Base-by-base conservation (phyloP, 106 monocot genomes). In the Acorus calamus region DNA sequence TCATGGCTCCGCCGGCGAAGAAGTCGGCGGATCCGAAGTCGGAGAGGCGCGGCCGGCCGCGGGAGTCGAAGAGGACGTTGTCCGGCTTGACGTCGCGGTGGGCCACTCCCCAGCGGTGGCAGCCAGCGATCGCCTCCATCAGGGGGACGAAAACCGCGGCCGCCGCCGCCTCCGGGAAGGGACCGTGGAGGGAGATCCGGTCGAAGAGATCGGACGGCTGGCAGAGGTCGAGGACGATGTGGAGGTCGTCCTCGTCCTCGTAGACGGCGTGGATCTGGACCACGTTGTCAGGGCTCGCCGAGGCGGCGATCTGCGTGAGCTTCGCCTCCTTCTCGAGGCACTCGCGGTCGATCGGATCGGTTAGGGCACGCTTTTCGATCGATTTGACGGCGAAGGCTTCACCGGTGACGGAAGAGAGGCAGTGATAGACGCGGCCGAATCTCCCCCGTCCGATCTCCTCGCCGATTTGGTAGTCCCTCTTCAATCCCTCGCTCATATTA, bases 31-130 rank as follows among this genome's bases (percentile, higher is more conserved):
- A 84, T 2, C 93, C 93, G 63, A 89, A 94, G 62, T 94, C 93
- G 14, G 84, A 79, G 44, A 94, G 79, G 69, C 62, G 52, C 46
- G 82, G 53, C 44, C 72, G 47, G 5, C 67, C 77, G 7, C 56
- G 5, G 47, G 6, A 54, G 54, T 83, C 83, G 68, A 94, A 84
- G 1, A 94, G 65, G 14, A 94, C 59, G 67, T 94, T 89, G 63
- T 89, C 89, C 5, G 89, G 94, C 73, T 94, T 94, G 55, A 94
- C 48, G 68, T 94, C 94, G 7, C 94, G 78, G 67, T 94, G 94
- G 45, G 77, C 86, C 49, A 94, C 77, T 10, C 89, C 89, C 0
- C 77, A 69, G 50, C 81, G 71, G 72, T 94, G 94, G 67, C 94
- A 94, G 59, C 65, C 67, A 2, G 75, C 79, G 57, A 94, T 57